Evolutionary conservation across 2,329 filamentous ascomycete species (phyloP).

Genomic region (Epicoccum sorghinum): DNA sequence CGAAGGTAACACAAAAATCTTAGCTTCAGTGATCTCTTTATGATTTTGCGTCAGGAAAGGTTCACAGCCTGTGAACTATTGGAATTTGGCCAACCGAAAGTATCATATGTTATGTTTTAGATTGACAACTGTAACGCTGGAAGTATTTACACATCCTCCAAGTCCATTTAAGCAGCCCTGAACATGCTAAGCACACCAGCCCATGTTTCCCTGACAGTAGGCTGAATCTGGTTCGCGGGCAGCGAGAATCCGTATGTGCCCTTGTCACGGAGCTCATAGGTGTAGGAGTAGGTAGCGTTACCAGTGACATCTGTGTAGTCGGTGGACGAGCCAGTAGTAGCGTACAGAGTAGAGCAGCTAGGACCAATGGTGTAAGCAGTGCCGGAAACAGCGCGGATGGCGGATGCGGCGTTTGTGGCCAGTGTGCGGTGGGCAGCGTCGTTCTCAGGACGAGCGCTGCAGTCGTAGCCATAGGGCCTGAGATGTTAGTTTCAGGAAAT

Average conservation of each 20-base stretch:
- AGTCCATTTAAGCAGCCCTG: constrained; percentile 22
- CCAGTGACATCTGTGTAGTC: constrained; percentile 54
- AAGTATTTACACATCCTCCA: neutral
- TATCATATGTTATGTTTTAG: too few relatives aligned
- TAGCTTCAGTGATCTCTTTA: too few relatives aligned
- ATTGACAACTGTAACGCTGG: too few relatives aligned
- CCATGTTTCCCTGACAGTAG: constrained; percentile 55
- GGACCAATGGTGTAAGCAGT: constrained; percentile 54
- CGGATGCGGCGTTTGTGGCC: constrained; percentile 55
- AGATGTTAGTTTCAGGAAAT: constrained; percentile 35
- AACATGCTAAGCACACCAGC: constrained; percentile 47
- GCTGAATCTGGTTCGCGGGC: constrained; percentile 56
- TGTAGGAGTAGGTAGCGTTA: constrained; percentile 53
- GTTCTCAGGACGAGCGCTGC: constrained; percentile 55
- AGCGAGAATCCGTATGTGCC: constrained; percentile 57
- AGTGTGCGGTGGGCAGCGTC: constrained; percentile 57
- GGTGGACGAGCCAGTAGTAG: constrained; percentile 54
- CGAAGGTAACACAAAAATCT: too few relatives aligned
- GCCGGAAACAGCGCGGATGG: constrained; percentile 61
- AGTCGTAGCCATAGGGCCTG: constrained; percentile 65
- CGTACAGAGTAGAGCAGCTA: constrained; percentile 66
- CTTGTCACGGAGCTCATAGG: constrained; percentile 57
- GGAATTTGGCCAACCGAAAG: too few relatives aligned
- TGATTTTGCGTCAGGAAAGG: too few relatives aligned
- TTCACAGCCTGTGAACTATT: too few relatives aligned